Percentiles rank a stretch among this genome's conserved stretches.
These are phyloP conservation scores for Lunasporangiospora selenospora DNA, from an alignment of 192 early-diverging fungal species.

Conservation along the genomic window DNA sequence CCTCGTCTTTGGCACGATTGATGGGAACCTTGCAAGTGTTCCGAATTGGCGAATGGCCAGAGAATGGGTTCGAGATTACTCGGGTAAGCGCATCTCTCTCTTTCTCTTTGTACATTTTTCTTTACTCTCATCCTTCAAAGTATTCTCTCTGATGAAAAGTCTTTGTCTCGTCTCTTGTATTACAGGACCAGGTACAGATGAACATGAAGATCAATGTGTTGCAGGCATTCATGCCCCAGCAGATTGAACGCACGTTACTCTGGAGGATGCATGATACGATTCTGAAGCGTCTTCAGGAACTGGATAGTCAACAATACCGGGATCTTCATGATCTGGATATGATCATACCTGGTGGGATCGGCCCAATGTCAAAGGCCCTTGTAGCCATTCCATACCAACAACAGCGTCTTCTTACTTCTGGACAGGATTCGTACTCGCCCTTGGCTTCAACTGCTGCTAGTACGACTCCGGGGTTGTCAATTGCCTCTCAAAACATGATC, in stretches of 20 bases:
- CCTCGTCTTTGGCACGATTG: conserved; percentile 43
- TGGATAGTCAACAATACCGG: conserved; percentile 46
- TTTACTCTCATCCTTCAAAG: background rate
- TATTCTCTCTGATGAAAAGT: background rate
- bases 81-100: conserved; percentile 37
- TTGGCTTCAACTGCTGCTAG: too few species aligned
- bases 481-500: conserved; percentile 44
- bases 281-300: conserved; percentile 50
- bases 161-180: background rate
- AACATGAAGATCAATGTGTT: conserved; percentile 50
- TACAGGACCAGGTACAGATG: conserved; percentile 32
- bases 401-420: too few species aligned
- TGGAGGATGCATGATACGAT: conserved; percentile 58
- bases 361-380: conserved; percentile 1
- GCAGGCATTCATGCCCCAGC: conserved; percentile 47
- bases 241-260: conserved; percentile 50
- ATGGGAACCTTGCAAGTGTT: conserved; percentile 50
- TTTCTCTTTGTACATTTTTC: background rate
- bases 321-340: conserved; percentile 30
- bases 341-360: conserved; percentile 7
- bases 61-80: conserved; percentile 47
- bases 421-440: too few species aligned
- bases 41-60: conserved; percentile 54
- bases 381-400: too few species aligned
- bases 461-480: conserved; percentile 28